These are phyloP conservation scores for Eucommia ulmoides DNA, from an alignment of 257 asterid species.

Conservation along the genomic window DNA sequence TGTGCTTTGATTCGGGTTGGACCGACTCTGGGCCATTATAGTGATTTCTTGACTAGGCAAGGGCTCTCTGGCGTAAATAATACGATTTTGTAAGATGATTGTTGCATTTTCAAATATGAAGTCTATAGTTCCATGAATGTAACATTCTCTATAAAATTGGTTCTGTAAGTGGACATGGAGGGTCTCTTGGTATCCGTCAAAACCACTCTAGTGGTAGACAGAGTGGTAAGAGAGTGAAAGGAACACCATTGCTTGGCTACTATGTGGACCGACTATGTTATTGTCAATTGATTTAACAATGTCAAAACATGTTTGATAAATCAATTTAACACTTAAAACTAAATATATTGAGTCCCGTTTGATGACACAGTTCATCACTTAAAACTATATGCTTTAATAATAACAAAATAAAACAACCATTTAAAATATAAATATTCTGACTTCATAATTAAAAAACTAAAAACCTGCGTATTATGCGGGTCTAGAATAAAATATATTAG, in stretches of 20 bases:
- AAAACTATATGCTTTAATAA: too few species aligned
- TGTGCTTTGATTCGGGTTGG: conserved; percentile 2
- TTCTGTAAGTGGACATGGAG: conserved; percentile 9
- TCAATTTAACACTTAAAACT: too few species aligned
- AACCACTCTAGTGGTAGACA: conserved; percentile 10
- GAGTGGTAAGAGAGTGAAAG: conserved; percentile 12
- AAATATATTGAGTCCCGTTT: too few species aligned
- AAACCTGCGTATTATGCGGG: too few species aligned
- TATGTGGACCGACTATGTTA: conserved; percentile 12
- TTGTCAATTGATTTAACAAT: too few species aligned
- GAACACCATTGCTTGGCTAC: conserved; percentile 15
- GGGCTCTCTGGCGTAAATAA: conserved; percentile 12
- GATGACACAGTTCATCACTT: too few species aligned
- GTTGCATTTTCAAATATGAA: conserved; percentile 22
- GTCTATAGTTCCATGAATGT: conserved; percentile 16
- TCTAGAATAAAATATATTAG: too few species aligned
- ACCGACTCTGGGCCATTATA: conserved; percentile 14
- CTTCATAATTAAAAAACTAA: too few species aligned
- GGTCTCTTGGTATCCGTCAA: conserved; percentile 20
- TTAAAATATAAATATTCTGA: too few species aligned
- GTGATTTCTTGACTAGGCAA: neutral
- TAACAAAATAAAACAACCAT: too few species aligned
- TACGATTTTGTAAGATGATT: conserved; percentile 10
- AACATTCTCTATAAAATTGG: conserved; percentile 12
- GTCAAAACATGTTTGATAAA: too few species aligned